A percentile compares a stretch with the other conserved stretches of the same genome.
Conservation (phyloP, 495 filamentous ascomycete genomes). For the Neurospora sp. region DNA sequence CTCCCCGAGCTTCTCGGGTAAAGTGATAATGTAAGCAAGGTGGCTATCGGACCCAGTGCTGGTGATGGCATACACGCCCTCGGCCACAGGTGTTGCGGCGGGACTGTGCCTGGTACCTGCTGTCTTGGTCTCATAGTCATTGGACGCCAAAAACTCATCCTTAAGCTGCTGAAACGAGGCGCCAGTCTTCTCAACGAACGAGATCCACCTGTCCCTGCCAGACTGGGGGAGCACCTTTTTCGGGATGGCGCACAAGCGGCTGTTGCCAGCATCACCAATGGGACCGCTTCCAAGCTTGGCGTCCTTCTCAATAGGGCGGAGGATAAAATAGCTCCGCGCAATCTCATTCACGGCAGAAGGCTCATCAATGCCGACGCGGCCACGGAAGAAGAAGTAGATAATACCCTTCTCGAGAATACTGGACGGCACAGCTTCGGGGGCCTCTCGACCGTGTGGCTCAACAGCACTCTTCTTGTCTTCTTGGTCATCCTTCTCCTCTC, state of each 20-base stretch:
- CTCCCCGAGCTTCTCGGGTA: conserved; percentile 59
- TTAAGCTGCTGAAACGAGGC: conserved; percentile 60
- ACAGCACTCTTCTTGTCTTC: conserved; percentile 10
- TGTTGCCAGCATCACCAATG: conserved; percentile 54
- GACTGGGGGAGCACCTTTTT: conserved; percentile 80
- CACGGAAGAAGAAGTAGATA: conserved; percentile 88
- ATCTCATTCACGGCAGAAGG: conserved; percentile 63
- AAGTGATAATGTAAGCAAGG: conserved; percentile 71
- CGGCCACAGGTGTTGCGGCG: conserved; percentile 64
- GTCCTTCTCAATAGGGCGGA: conserved; percentile 64
- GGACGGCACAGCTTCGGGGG: conserved; percentile 41
- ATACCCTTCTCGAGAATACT: conserved; percentile 83
- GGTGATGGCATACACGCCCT: conserved; percentile 82
- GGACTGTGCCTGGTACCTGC: conserved; percentile 58
- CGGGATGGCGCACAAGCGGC: conserved; percentile 66
- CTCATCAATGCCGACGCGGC: conserved; percentile 62
- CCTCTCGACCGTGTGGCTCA: conserved; percentile 10
- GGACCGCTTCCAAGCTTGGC: conserved; percentile 55
- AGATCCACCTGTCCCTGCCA: conserved; percentile 63
- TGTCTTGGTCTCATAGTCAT: conserved; percentile 70
- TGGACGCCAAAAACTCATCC: conserved; percentile 55
- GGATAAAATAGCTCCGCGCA: conserved; percentile 70
- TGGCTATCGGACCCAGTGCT: conserved; percentile 62
- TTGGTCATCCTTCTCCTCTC: not conserved
- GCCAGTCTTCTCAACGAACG: conserved; percentile 72